Evolutionary conservation across 768 basidiomycete species (phyloP), one percentile per base, ranked within the genome.

Genomic region (Agrocybe pediades): DNA sequence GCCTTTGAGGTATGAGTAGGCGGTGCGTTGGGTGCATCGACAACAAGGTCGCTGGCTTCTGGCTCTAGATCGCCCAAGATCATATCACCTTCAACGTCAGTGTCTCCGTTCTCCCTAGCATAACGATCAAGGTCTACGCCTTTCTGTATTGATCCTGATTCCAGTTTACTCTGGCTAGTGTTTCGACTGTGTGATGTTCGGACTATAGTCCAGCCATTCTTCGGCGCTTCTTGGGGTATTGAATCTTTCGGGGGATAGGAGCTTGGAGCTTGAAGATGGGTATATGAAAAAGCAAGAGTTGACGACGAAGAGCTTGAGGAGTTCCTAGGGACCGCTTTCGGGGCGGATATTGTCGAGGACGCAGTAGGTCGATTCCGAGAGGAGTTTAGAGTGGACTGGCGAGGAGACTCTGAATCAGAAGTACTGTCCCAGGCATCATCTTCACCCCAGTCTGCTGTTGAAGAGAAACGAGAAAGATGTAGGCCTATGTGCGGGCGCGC

Each of bases 381-480:
- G 63, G 71, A 74, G n/a, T 77, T 67, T 40, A 80, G 61, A 9
- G 78, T 76, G n/a, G 79, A 78, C 53, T 77, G 81, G 60, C 76
- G 80, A 52, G 81, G 82, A 49, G 82, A 85, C 69, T 90, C 89
- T 42, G 85, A 85, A 71, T 92, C 90, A 16, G 90, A 92, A 47
- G 81, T 78, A 62, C 86, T 88, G 71, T 92, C 90, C 90, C 90
- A 93, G 42, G 83, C 89, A 66, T 93, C 90, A 65, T 92, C 90
- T 66, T 91, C 90, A n/a, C 74, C 87, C 87, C 88, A 88, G 49
- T 90, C 88, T 29, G 74, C 65, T 42, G 66, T 57, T 44, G 65
- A 45, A 53, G 71, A 80, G 60, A 72, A 77, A 47, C 56, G 79
- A 53, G 78, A 76, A 5, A 86, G 74, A 55, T 82, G 78, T 40